A percentile compares a stretch with the other conserved stretches of the same genome.
These are phyloP conservation scores for Diplotaxis tenuifolia DNA, from an alignment of 345 rosid genomes.

Conservation along the genomic window DNA sequence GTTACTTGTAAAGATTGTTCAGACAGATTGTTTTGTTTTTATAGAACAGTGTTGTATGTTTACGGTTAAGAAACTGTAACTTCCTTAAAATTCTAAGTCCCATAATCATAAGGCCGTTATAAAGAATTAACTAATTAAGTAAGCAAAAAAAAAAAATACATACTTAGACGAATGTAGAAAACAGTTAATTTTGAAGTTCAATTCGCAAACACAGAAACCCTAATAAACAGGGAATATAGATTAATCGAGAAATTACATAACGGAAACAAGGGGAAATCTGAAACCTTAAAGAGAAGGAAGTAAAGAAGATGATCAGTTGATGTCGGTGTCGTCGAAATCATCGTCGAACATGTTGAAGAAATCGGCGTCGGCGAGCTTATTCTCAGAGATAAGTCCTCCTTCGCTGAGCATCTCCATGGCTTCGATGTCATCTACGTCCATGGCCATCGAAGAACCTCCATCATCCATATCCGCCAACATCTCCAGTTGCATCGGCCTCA, in stretches of 20 bases:
- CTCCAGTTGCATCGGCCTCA: conserved; percentile 78
- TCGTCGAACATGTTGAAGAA: conserved; percentile 53
- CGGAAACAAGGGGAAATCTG: not conserved
- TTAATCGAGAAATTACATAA: not conserved
- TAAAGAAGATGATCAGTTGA: conserved; percentile 45
- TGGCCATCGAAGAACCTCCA: conserved; percentile 24
- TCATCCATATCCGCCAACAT: conserved; percentile 18
- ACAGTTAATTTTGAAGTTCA: too few species aligned
- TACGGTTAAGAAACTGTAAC: not conserved
- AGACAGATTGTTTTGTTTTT: not conserved
- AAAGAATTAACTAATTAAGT: too few species aligned
- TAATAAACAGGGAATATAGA: not conserved
- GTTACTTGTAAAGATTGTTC: not conserved
- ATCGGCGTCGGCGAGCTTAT: conserved; percentile 77
- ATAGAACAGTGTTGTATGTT: not conserved
- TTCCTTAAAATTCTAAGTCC: too few species aligned
- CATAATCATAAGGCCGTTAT: too few species aligned
- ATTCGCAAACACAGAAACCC: not conserved
- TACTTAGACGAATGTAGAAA: too few species aligned
- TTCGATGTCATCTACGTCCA: conserved; percentile 89
- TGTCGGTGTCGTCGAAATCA: conserved; percentile 73
- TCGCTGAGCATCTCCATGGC: conserved; percentile 67
- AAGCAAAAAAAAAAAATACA: too few species aligned
- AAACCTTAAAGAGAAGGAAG: not conserved
- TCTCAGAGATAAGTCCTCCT: conserved; percentile 64